Base-by-base conservation (phyloP, 2,329 filamentous ascomycete genomes). In the Colletotrichum theobromicola region DNA sequence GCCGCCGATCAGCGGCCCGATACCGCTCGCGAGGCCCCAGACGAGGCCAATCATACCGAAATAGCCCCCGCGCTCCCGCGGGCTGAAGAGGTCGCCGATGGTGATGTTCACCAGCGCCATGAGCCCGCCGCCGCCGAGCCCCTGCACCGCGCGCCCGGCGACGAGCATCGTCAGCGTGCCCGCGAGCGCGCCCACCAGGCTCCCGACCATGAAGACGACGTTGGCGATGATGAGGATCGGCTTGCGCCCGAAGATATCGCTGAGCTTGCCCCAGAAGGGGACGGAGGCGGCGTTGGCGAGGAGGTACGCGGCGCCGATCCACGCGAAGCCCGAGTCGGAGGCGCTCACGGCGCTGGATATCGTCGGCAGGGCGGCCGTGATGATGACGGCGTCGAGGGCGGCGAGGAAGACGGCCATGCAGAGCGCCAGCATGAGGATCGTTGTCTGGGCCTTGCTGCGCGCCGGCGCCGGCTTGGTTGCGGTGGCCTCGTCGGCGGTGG, bases 271-370 rank as follows among this genome's bases (percentile, higher is more conserved):
- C 94, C 93, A 96, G 64, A 93, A 91, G 1, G 93, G 93, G 0
- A 91, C 90, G 2, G 90, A 89, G 81, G 87, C 90, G 2, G 93
- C 92, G 80, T 92, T 93, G 70, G 92, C 93, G 13, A 96, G 89
- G 8, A 95, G 86, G 79, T 94, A 96, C 4, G 93, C 91, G 46
- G 90, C 91, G 16, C 94, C 94, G 75, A 96, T 92, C 94, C 94
- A 96, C 66, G 92, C 90, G 83, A 95, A 96, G 28, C 93, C 94
- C 18, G 90, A 86, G 4, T 90, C 90, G 7, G 93, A 94, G 60
- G 89, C 80, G 58, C 91, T 80, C 75, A 96, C 90, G 74, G 93
- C 87, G 37, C 84, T 83, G 7, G 90, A 88, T 76, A 94, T 94
- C 16, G 91, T 91, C 0, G 93, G 92, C 7, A 94, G 87, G 7